These are phyloP conservation scores for Fusarium gaditjirri DNA, from an alignment of 2,329 filamentous ascomycete species.

Conservation along the genomic window DNA sequence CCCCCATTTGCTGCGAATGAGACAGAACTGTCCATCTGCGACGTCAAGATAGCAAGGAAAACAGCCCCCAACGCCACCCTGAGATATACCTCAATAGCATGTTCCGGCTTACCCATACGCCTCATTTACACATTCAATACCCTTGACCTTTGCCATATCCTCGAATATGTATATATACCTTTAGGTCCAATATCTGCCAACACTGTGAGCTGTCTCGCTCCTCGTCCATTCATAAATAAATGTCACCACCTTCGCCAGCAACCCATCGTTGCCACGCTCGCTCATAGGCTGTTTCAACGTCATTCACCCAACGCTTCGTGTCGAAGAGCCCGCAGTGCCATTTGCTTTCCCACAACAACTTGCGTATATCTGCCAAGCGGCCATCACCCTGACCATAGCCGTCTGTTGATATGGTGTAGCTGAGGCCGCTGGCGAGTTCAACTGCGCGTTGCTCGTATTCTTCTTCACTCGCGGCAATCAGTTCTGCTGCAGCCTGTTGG, in stretches of 20 bases:
- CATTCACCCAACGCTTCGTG: slow-evolving; percentile 88
- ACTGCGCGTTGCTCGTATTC: slow-evolving; percentile 87
- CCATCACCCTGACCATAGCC: slow-evolving; percentile 69
- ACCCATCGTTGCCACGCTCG: slow-evolving; percentile 92
- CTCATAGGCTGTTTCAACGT: slow-evolving; percentile 89
- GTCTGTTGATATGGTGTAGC: slow-evolving; percentile 61
- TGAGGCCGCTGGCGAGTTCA: slow-evolving; percentile 70
- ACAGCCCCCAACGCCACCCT: slow-evolving; percentile 22
- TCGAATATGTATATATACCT: neutral
- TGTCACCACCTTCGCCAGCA: slow-evolving; percentile 86
- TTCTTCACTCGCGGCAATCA: slow-evolving; percentile 81
- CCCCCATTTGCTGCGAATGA: neutral
- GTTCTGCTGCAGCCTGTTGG: slow-evolving; percentile 72
- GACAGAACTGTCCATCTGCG: neutral
- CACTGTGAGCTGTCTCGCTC: neutral
- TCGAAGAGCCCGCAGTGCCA: slow-evolving; percentile 92
- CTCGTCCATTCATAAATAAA: slow-evolving; percentile 70
- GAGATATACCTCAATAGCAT: slow-evolving; percentile 6
- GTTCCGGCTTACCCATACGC: slow-evolving; percentile 14
- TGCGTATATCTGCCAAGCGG: slow-evolving; percentile 80
- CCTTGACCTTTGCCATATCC: neutral
- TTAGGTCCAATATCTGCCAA: neutral
- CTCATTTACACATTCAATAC: slow-evolving; percentile 13
- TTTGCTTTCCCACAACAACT: slow-evolving; percentile 82
- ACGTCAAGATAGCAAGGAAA: slow-evolving; percentile 7